Base-by-base conservation (phyloP, 1,284 basidiomycete genomes). In the Heterobasidion parviporum region DNA sequence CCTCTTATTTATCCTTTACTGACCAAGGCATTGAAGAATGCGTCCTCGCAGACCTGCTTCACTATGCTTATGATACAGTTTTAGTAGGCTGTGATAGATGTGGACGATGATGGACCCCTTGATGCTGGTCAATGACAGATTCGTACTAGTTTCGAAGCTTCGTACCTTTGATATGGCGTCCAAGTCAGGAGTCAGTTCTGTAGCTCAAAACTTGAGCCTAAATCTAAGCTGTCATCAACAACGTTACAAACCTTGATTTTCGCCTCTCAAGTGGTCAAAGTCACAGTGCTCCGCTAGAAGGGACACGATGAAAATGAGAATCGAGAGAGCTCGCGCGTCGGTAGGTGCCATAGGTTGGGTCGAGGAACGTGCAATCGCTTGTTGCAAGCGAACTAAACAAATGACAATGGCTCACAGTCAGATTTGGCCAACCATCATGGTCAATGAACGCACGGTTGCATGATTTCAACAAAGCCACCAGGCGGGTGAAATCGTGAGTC, bases 201-300 rank as follows among this genome's bases (percentile, higher is more conserved):
- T 8, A 43, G 6, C 38, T 12, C 6, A 1, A n/a, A 6, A 10
- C 14, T 18, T 50, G 6, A 52, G 48, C 53, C 18, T 9, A 47
- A 6, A 2, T 50, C 33, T 44, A 45, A 35, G 38, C 32, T 43
- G 14, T 20, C 18, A 8, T 12, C 6, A 1, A 18, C 7, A 8
- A 32, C 8, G 16, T 15, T 9, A 3, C 44, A 50, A 60, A 88
- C 87, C 74, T 20, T 74, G 67, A 62, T 83, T 74, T 43, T 85
- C 82, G 26, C 63, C 62, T 3, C 91, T 81, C 15, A 96, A 70
- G 4, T 74, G 72, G 67, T 98, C 95, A 63, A 98, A 92, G 58
- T 94, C 78, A 60, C 89, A 94, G 65, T 95, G 81, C 68, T 98
- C 93, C 50, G 86, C 90, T 0, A 98, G 79, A 2, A 97, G 74